Evolutionary conservation across 257 asterid genomes (phyloP).

Genomic region (Capsicum chinense): DNA sequence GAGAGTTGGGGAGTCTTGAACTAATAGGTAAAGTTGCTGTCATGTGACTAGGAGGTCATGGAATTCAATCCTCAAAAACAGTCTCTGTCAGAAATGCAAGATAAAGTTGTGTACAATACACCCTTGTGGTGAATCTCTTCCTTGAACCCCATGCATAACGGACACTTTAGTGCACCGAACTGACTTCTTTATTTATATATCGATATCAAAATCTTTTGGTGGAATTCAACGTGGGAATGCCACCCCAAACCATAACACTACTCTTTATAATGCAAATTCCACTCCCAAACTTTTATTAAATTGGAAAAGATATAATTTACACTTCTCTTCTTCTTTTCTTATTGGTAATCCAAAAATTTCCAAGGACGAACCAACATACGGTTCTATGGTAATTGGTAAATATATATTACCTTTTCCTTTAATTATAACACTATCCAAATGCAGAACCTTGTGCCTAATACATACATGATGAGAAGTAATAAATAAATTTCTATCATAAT

Average conservation of each 20-base stretch:
- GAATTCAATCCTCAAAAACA: no score
- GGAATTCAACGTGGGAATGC: constrained; percentile 28
- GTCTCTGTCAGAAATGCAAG: no score
- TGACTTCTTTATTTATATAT: no score
- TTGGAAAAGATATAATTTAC: not conserved
- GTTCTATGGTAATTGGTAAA: not conserved
- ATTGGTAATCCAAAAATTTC: not conserved
- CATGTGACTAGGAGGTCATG: no score
- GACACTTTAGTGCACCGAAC: no score
- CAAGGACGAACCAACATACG: not conserved
- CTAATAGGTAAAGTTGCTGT: no score
- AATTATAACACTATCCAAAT: not conserved
- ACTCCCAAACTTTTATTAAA: not conserved
- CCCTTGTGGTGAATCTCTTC: no score
- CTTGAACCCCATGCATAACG: no score
- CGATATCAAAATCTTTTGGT: not conserved
- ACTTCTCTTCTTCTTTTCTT: not conserved
- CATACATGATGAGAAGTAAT: not conserved
- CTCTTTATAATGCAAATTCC: constrained; percentile 22
- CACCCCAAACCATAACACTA: not conserved
- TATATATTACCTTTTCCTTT: not conserved
- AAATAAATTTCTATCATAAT: not conserved
- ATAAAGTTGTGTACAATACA: no score
- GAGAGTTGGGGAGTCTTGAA: no score
- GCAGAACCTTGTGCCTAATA: not conserved